These are phyloP conservation scores for Sutorius australiensis DNA, from an alignment of 768 basidiomycete species.

Conservation along the genomic window DNA sequence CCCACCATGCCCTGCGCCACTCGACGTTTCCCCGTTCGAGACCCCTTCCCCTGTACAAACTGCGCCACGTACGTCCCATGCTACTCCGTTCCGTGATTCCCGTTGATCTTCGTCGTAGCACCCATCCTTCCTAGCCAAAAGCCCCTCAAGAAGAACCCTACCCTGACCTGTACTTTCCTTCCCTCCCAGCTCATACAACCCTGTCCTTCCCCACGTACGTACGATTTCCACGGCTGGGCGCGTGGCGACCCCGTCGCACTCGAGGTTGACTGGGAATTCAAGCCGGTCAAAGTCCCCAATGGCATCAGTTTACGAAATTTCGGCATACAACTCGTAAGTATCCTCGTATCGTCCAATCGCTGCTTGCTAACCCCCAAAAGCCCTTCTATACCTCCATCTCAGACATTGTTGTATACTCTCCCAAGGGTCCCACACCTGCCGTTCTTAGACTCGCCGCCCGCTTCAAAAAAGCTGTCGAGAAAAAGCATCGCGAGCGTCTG, in stretches of 20 bases:
- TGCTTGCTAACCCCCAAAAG: conserved; percentile 36
- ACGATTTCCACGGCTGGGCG: conserved; percentile 20
- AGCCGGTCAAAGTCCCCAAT: conserved; percentile 69
- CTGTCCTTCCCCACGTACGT: conserved; percentile 16
- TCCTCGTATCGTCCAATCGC: background rate
- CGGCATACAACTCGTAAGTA: conserved; percentile 80
- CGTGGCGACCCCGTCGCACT: conserved; percentile 13
- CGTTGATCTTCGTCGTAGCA: conserved; percentile 9
- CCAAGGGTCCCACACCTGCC: conserved; percentile 52
- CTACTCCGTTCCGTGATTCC: background rate
- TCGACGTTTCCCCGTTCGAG: conserved; percentile 5
- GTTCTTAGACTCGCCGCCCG: conserved; percentile 60
- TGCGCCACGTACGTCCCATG: conserved; percentile 1
- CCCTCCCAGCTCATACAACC: conserved; percentile 42
- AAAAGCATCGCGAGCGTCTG: conserved; percentile 51
- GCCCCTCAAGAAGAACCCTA: conserved; percentile 23
- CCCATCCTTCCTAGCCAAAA: conserved; percentile 5
- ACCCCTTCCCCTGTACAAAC: background rate
- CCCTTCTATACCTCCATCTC: conserved; percentile 85
- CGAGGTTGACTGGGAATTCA: conserved; percentile 55
- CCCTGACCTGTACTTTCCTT: conserved; percentile 51
- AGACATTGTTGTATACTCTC: conserved; percentile 86
- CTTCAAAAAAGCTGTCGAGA: conserved; percentile 59
- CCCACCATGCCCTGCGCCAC: conserved; percentile 6
- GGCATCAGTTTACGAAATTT: conserved; percentile 85